Conservation (phyloP, 305 asterid species). For the Euphrasia arctica region DNA sequence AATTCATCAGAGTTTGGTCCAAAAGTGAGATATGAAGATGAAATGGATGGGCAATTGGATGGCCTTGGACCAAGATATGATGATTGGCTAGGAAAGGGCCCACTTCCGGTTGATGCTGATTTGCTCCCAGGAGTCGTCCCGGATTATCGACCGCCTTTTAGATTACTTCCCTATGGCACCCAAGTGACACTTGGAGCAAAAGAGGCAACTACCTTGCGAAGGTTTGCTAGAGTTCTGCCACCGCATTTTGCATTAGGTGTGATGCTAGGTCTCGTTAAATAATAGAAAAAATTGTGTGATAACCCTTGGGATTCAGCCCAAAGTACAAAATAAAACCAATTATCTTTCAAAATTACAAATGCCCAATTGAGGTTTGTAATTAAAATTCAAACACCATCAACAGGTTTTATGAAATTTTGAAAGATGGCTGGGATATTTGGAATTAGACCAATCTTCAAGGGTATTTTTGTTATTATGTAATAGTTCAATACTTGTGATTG, state of each 20-base stretch:
- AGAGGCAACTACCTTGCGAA: conserved; percentile 80
- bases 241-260: conserved; percentile 97
- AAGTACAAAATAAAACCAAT: too few species aligned
- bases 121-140: conserved; percentile 71
- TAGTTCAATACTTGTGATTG: conserved; percentile 20
- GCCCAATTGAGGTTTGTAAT: too few species aligned
- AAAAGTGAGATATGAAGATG: conserved; percentile 64
- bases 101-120: conserved; percentile 98
- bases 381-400: background rate
- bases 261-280: conserved; percentile 21
- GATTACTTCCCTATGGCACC: conserved; percentile 91
- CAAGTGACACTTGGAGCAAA: conserved; percentile 58
- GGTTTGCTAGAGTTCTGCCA: conserved; percentile 86
- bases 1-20: conserved; percentile 30
- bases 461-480: background rate
- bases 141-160: conserved; percentile 76
- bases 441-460: too few species aligned
- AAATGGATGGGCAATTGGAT: conserved; percentile 63
- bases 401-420: too few species aligned
- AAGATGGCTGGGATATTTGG: too few species aligned
- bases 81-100: conserved; percentile 94
- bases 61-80: conserved; percentile 79
- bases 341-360: too few species aligned
- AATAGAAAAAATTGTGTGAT: background rate
- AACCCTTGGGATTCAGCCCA: background rate